Conservation (phyloP, 257 asterid genomes). For the Fraxinus cuspidata region DNA sequence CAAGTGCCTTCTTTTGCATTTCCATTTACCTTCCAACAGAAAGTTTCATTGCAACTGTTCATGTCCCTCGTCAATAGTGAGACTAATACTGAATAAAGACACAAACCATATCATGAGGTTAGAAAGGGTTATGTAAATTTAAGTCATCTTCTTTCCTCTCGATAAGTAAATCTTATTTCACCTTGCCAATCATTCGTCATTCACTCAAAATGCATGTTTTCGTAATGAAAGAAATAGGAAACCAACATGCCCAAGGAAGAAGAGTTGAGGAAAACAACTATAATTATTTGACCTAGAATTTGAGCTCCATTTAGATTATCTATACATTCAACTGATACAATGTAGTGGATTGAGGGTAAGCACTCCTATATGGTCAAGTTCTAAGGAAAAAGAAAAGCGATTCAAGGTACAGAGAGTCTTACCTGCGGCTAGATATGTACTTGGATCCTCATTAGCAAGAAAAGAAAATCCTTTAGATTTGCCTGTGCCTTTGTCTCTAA, state of each 20-base stretch:
- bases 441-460: slow-evolving; percentile 91
- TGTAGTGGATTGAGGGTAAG: not conserved
- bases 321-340: slow-evolving; percentile 26
- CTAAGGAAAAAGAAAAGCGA: not conserved
- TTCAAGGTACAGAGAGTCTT: slow-evolving; percentile 28
- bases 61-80: too few species aligned
- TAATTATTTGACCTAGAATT: slow-evolving; percentile 65
- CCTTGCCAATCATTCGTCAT: not conserved
- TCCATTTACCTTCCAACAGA: too few species aligned
- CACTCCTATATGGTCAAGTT: slow-evolving; percentile 5
- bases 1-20: too few species aligned
- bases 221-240: slow-evolving; percentile 5
- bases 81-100: not conserved
- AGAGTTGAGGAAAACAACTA: slow-evolving; percentile 29
- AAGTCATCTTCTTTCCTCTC: too few species aligned
- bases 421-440: slow-evolving; percentile 98
- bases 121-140: not conserved
- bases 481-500: slow-evolving; percentile 85
- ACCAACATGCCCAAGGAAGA: not conserved
- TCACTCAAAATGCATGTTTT: not conserved
- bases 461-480: slow-evolving; percentile 94
- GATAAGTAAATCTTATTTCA: not conserved
- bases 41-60: too few species aligned
- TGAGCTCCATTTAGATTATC: slow-evolving; percentile 90
- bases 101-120: not conserved